Conservation (phyloP, 2,329 filamentous ascomycete species). For the Aureobasidium sp. region DNA sequence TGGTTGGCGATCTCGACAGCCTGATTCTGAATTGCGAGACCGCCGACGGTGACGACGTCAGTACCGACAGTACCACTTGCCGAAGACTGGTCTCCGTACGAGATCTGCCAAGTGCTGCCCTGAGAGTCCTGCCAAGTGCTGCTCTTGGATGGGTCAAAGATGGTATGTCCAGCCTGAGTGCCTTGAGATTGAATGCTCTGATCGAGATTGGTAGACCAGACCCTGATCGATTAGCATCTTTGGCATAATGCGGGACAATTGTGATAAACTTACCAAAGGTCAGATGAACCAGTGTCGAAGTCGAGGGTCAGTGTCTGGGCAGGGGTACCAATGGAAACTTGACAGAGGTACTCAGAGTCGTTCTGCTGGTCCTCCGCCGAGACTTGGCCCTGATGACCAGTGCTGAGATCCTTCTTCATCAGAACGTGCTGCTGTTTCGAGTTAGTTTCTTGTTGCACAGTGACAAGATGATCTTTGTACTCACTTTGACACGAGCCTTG, state of each 20-base stretch:
- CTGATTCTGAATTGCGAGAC: conserved; percentile 52
- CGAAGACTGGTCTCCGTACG: conserved; percentile 59
- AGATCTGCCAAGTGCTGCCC: conserved; percentile 53
- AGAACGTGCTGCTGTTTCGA: conserved; percentile 33
- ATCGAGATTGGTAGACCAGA: conserved; percentile 22
- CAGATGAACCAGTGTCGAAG: conserved; percentile 63
- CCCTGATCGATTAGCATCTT: not conserved
- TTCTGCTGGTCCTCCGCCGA: conserved; percentile 53
- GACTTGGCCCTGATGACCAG: conserved; percentile 20
- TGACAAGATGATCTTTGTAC: too few species aligned
- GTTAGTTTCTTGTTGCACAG: too few species aligned
- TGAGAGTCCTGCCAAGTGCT: conserved; percentile 45
- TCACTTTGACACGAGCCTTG: conserved; percentile 30
- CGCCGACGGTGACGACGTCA: conserved; percentile 54
- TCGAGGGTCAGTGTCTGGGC: conserved; percentile 51
- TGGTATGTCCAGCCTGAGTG: conserved; percentile 35
- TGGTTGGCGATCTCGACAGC: conserved; percentile 54
- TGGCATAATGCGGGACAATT: too few species aligned
- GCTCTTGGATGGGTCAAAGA: conserved; percentile 55
- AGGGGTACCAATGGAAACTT: conserved; percentile 57
- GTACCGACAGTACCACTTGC: conserved; percentile 57
- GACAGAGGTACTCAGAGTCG: conserved; percentile 56
- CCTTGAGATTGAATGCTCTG: conserved; percentile 20
- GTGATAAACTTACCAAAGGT: conserved; percentile 45
- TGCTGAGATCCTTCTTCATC: conserved; percentile 31